Conservation (phyloP, 2,329 filamentous ascomycete species). For the Chrysoporthe austroafricana region DNA sequence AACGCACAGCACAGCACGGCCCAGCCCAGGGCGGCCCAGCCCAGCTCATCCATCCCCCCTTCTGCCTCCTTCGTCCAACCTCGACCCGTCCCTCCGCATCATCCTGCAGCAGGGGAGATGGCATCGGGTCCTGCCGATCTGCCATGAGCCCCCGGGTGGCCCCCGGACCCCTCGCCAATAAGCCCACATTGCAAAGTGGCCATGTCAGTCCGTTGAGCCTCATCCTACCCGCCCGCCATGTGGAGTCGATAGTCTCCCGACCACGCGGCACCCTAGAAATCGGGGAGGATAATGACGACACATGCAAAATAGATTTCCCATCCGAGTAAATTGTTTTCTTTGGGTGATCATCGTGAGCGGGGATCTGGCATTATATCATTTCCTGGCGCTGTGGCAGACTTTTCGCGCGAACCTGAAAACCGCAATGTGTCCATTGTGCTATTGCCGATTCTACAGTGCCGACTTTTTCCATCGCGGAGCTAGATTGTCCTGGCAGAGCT, state of each 20-base stretch:
- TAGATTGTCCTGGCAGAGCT: neutral
- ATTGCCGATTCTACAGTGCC: neutral
- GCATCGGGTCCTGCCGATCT: conserved; percentile 26
- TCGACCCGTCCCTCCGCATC: conserved; percentile 12
- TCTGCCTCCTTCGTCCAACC: neutral
- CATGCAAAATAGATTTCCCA: conserved; percentile 29
- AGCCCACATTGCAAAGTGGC: conserved; percentile 19
- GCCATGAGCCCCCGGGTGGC: conserved; percentile 17
- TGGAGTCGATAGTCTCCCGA: conserved; percentile 28
- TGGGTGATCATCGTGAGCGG: conserved; percentile 13
- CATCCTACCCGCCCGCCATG: conserved; percentile 28
- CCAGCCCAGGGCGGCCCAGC: too few relatives aligned
- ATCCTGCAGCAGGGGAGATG: conserved; percentile 9
- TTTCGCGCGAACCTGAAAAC: neutral
- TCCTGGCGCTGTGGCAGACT: neutral
- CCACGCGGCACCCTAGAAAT: conserved; percentile 29
- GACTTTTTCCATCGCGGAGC: neutral
- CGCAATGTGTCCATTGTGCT: neutral
- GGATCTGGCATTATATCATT: neutral
- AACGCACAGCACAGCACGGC: neutral
- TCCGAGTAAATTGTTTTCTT: conserved; percentile 29
- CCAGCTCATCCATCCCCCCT: neutral
- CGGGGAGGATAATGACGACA: conserved; percentile 27
- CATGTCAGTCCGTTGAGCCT: conserved; percentile 25
- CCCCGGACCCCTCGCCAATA: neutral